Percentiles rank a stretch among this genome's conserved stretches.
Evolutionary conservation across 2,329 filamentous ascomycete genomes (phyloP).

Genomic region (Aspergillus fumigatiaffinis): DNA sequence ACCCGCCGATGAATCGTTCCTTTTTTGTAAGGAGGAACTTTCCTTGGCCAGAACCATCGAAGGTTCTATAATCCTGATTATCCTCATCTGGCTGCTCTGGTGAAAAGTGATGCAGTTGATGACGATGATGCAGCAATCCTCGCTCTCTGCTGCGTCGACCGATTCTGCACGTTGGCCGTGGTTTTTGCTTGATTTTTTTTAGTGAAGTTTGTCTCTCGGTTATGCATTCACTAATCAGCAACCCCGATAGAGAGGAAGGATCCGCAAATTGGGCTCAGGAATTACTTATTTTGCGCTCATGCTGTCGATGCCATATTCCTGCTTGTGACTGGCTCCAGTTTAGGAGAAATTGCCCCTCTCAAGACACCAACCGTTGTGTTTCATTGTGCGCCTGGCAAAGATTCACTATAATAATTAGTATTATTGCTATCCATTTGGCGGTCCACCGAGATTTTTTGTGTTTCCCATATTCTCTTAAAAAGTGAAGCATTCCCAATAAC

Average conservation of each 20-base stretch:
- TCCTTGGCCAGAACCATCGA: neutral
- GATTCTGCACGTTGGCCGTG: neutral
- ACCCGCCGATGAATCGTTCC: neutral
- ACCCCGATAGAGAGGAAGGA: constrained; percentile 10
- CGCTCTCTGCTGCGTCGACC: neutral
- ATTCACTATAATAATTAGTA: neutral
- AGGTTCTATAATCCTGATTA: neutral
- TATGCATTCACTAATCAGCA: neutral
- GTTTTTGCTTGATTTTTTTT: neutral
- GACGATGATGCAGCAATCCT: constrained; percentile 2
- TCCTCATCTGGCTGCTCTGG: neutral
- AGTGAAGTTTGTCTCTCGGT: neutral
- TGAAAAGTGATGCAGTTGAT: neutral
- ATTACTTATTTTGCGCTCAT: constrained; percentile 21
- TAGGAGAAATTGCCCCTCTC: constrained; percentile 16
- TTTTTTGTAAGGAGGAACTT: neutral
- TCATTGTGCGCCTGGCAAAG: constrained; percentile 5
- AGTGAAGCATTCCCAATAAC: neutral
- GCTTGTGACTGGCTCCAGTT: constrained; percentile 14
- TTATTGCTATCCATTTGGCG: neutral
- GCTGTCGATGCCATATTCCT: constrained; percentile 18
- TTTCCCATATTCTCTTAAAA: neutral
- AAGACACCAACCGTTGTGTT: constrained; percentile 2
- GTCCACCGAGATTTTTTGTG: neutral
- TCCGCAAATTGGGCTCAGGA: constrained; percentile 15